These are phyloP conservation scores for Mrakia blollopis DNA, from an alignment of 768 basidiomycete genomes.

Conservation along the genomic window DNA sequence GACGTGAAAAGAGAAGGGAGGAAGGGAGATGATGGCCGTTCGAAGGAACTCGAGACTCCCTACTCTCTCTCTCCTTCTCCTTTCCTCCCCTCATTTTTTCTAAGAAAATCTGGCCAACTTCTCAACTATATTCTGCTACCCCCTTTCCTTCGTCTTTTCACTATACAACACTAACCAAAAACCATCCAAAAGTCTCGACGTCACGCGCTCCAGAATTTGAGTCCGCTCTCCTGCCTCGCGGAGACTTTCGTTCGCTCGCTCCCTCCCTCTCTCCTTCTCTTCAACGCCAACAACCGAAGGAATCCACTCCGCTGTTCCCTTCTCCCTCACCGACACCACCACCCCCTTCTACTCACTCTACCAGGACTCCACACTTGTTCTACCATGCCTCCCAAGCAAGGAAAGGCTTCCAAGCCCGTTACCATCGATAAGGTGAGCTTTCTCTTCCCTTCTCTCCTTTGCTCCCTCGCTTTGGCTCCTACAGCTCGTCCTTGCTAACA, in stretches of 20 bases:
- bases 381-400: constrained; percentile 11
- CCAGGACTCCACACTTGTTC: neutral
- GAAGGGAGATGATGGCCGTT: too few relatives aligned
- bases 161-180: too few relatives aligned
- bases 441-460: neutral
- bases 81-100: too few relatives aligned
- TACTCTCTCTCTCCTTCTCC: too few relatives aligned
- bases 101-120: too few relatives aligned
- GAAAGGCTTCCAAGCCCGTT: neutral
- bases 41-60: too few relatives aligned
- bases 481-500: neutral
- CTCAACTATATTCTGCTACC: too few relatives aligned
- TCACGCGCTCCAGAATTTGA: neutral
- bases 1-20: too few relatives aligned
- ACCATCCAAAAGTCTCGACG: neutral
- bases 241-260: neutral
- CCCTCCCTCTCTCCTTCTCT: neutral
- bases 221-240: neutral
- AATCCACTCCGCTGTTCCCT: neutral
- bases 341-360: neutral
- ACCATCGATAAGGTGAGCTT: constrained; percentile 10
- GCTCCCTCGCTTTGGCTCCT: neutral
- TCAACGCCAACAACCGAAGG: neutral
- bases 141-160: too few relatives aligned
- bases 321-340: neutral